phyloP scores from a whole-genome alignment of 192 early-diverging fungal genomes.

The Backusella luteola region DNA sequence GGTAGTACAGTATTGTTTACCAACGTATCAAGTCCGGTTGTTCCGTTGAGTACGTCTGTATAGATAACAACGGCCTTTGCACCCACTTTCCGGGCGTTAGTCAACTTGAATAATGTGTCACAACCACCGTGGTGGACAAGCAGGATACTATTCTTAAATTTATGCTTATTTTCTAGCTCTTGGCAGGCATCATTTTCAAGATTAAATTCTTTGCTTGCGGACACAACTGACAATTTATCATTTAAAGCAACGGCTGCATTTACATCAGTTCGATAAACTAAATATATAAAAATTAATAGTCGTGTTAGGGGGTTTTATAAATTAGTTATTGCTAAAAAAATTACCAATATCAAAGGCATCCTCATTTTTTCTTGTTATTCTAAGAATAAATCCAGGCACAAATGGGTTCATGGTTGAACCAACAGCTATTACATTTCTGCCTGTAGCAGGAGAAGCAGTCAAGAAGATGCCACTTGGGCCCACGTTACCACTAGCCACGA shows the following conservation, averaged over 20 bases:
- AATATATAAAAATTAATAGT: background rate
- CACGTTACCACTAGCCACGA: conserved; percentile 63
- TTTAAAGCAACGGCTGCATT: conserved; percentile 8
- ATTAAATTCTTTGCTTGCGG: conserved; percentile 35
- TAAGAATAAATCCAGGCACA: conserved; percentile 34
- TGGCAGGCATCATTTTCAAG: conserved; percentile 52
- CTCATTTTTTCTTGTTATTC: background rate
- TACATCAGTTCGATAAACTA: conserved; percentile 21
- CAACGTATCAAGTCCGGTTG: background rate
- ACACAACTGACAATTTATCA: conserved; percentile 31
- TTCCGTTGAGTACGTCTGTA: conserved; percentile 30
- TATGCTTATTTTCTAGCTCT: conserved; percentile 34
- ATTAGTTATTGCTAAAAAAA: background rate
- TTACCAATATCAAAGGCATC: conserved; percentile 15
- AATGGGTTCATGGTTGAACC: conserved; percentile 46
- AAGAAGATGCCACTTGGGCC: conserved; percentile 62
- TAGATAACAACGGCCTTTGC: conserved; percentile 64
- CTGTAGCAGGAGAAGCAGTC: conserved; percentile 57
- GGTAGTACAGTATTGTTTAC: conserved; percentile 12
- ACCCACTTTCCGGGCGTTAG: conserved; percentile 55
- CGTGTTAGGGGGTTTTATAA: background rate
- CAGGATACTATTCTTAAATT: conserved; percentile 40
- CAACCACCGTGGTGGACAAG: conserved; percentile 69
- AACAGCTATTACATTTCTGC: conserved; percentile 54
- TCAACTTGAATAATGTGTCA: conserved; percentile 53